Evolutionary conservation across 495 filamentous ascomycete species (phyloP).

Genomic region (Glonium stellatum): DNA sequence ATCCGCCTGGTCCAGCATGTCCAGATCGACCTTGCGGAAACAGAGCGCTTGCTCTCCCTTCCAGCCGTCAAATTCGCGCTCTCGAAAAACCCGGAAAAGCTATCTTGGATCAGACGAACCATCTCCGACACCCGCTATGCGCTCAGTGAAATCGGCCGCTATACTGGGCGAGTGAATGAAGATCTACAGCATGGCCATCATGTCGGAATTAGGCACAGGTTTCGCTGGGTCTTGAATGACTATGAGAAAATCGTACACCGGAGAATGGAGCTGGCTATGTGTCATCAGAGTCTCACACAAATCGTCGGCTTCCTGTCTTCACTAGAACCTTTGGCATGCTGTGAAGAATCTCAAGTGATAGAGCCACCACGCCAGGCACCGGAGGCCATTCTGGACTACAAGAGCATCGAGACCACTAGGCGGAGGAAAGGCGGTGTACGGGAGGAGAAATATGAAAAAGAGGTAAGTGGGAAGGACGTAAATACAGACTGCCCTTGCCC

Average conservation of each 20-base stretch:
- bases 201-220: conserved; percentile 2
- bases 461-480: not conserved
- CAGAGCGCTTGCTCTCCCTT: conserved; percentile 2
- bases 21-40: conserved; percentile 1
- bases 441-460: not conserved
- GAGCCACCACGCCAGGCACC: not conserved
- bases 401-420: not conserved
- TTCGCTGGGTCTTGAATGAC: conserved; percentile 2
- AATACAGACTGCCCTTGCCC: not conserved
- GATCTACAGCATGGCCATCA: not conserved
- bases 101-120: not conserved
- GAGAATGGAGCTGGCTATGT: not conserved
- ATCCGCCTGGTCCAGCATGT: not conserved
- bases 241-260: not conserved
- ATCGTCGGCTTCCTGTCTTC: not conserved
- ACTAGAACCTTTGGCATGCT: conserved; percentile 3
- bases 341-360: not conserved
- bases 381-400: not conserved
- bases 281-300: conserved; percentile 1
- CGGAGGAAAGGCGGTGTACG: not conserved
- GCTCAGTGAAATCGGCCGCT: not conserved
- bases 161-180: not conserved
- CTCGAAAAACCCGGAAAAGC: conserved; percentile 1
- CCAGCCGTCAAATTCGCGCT: conserved; percentile 3
- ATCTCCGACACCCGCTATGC: not conserved